A percentile compares a stretch with the other conserved stretches of the same genome.
Conservation (phyloP, 2,329 filamentous ascomycete genomes). For the Talaromyces amestolkiae region DNA sequence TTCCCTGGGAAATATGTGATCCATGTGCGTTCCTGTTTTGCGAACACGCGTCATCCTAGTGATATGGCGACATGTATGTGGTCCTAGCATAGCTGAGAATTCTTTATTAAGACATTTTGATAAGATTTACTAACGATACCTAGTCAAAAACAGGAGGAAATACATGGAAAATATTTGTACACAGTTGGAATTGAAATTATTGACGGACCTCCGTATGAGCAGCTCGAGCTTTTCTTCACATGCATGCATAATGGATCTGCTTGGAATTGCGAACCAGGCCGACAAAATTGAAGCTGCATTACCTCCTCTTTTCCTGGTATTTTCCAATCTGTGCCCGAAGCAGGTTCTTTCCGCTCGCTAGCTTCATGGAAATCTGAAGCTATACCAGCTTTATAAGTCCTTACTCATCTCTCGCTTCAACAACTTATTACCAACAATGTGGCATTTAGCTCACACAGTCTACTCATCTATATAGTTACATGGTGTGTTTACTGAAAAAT, state of each 20-base stretch:
- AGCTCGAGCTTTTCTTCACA: neutral
- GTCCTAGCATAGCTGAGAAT: neutral
- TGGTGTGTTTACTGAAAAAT: neutral
- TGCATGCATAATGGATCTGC: neutral
- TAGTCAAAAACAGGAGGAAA: neutral
- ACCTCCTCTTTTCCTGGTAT: neutral
- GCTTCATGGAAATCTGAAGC: neutral
- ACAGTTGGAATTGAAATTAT: constrained; percentile 5
- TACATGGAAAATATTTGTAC: neutral
- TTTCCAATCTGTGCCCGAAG: neutral
- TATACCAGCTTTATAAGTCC: neutral
- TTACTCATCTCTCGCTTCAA: neutral
- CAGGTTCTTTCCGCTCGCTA: neutral
- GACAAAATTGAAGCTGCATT: neutral
- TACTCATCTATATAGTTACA: neutral
- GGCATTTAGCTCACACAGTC: neutral
- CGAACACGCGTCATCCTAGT: neutral
- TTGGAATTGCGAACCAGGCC: neutral
- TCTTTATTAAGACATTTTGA: neutral
- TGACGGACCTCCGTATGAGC: neutral
- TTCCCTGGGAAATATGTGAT: neutral
- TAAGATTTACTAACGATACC: neutral
- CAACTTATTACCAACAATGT: neutral
- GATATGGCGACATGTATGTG: neutral
- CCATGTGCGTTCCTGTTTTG: neutral